Evolutionary conservation across 345 rosid species (phyloP).

Genomic region (Salix koriyanagi): DNA sequence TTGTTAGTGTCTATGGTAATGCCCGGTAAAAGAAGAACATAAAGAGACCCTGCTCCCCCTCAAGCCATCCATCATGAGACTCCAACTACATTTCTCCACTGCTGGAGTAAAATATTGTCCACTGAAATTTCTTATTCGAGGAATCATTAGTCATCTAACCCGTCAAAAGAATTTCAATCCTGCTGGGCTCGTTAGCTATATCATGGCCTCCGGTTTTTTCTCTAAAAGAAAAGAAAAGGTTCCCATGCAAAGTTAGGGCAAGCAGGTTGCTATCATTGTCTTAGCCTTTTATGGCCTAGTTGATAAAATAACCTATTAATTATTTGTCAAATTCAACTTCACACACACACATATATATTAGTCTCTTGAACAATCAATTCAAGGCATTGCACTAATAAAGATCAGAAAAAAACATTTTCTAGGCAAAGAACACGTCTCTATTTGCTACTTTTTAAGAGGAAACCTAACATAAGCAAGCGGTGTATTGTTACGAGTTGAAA

Average conservation of each 20-base stretch:
- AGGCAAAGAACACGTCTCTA: no score
- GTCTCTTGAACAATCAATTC: no score
- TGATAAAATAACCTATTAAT: no score
- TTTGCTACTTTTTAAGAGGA: no score
- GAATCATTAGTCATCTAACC: background rate
- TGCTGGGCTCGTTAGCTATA: background rate
- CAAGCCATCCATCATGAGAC: background rate
- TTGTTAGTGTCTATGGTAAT: background rate
- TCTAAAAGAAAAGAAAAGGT: no score
- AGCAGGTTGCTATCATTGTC: background rate
- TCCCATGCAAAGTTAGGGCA: background rate
- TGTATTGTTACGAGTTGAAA: no score
- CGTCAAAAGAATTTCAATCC: background rate
- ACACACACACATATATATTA: no score
- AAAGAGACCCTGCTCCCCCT: background rate
- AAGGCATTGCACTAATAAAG: no score
- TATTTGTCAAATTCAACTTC: no score
- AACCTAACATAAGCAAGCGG: no score
- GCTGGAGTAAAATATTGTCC: background rate
- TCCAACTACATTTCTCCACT: background rate
- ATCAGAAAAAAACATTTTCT: no score
- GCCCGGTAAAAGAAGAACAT: background rate
- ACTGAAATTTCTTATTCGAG: background rate
- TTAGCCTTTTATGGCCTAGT: no score
- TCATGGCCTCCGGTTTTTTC: background rate